A percentile compares a stretch with the other conserved stretches of the same genome.
These are phyloP conservation scores for Claviceps africana DNA, from an alignment of 2,329 filamentous ascomycete genomes.

Conservation along the genomic window DNA sequence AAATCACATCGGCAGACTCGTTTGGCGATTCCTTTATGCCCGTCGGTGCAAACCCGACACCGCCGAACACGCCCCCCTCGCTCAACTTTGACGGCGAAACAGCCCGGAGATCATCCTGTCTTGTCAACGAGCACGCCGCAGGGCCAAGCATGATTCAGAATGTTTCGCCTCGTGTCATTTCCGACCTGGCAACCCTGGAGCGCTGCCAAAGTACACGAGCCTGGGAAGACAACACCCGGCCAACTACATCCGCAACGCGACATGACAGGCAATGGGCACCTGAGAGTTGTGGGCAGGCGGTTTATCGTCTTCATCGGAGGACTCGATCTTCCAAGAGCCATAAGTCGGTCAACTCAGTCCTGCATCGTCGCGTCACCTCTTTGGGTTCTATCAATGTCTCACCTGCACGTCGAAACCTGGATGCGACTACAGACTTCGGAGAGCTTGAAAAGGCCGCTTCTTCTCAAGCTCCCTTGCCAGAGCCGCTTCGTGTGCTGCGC, in stretches of 20 bases:
- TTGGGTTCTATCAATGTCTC: slow-evolving; percentile 41
- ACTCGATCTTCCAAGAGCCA: slow-evolving; percentile 35
- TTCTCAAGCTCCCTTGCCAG: slow-evolving; percentile 24
- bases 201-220: slow-evolving; percentile 12
- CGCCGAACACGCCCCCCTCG: slow-evolving; percentile 46
- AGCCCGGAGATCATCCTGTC: slow-evolving; percentile 40
- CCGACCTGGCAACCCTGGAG: slow-evolving; percentile 29
- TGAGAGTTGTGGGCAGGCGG: slow-evolving; percentile 11
- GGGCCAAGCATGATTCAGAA: slow-evolving; percentile 23
- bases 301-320: slow-evolving; percentile 26
- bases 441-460: slow-evolving; percentile 33
- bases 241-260: slow-evolving; percentile 16
- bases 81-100: slow-evolving; percentile 26
- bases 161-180: slow-evolving; percentile 32
- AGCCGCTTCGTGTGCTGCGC: slow-evolving; percentile 50
- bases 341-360: slow-evolving; percentile 35
- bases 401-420: slow-evolving; percentile 44
- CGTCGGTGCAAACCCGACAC: slow-evolving; percentile 39
- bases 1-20: slow-evolving; percentile 35
- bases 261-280: slow-evolving; percentile 15
- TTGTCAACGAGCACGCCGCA: slow-evolving; percentile 34
- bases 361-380: slow-evolving; percentile 43
- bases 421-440: slow-evolving; percentile 43
- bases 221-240: slow-evolving; percentile 21
- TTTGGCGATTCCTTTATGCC: slow-evolving; percentile 39